phyloP scores from a whole-genome alignment of 2,329 filamentous ascomycete genomes.

The Trichophyton mentagrophytes region DNA sequence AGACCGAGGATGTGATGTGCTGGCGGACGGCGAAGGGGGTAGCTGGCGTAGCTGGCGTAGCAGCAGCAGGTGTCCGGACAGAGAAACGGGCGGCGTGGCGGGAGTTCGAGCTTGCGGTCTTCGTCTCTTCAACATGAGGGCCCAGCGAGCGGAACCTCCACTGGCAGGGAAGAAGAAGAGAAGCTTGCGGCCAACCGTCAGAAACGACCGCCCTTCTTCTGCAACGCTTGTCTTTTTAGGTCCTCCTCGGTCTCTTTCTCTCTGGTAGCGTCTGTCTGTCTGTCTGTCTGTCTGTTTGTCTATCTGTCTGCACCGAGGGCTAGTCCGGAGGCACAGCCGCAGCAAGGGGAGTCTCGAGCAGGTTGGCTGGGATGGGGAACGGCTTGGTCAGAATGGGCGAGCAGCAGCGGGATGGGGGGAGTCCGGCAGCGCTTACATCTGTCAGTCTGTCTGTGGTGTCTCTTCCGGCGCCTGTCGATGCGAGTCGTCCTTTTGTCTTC shows the following conservation, averaged over 20 bases:
- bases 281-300: background rate
- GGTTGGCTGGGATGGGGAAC: background rate
- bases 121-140: constrained; percentile 39
- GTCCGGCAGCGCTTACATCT: too few species aligned
- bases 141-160: constrained; percentile 22
- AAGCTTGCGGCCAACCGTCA: background rate
- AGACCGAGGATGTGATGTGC: constrained; percentile 29
- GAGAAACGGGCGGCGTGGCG: constrained; percentile 20
- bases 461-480: background rate
- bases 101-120: constrained; percentile 31
- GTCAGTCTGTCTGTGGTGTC: too few species aligned
- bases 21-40: background rate
- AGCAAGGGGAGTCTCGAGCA: background rate
- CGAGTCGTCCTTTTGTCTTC: background rate
- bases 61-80: constrained; percentile 13
- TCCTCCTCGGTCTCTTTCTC: background rate
- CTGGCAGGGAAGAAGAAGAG: background rate
- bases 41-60: background rate
- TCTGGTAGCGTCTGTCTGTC: background rate
- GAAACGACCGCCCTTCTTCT: background rate
- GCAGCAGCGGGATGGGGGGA: too few species aligned
- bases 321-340: background rate
- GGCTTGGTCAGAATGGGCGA: background rate
- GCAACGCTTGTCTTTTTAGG: background rate
- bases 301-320: background rate